A percentile compares a stretch with the other conserved stretches of the same genome.
These are phyloP conservation scores for Populus hybrid DNA, from an alignment of 441 rosid genomes.

Conservation along the genomic window DNA sequence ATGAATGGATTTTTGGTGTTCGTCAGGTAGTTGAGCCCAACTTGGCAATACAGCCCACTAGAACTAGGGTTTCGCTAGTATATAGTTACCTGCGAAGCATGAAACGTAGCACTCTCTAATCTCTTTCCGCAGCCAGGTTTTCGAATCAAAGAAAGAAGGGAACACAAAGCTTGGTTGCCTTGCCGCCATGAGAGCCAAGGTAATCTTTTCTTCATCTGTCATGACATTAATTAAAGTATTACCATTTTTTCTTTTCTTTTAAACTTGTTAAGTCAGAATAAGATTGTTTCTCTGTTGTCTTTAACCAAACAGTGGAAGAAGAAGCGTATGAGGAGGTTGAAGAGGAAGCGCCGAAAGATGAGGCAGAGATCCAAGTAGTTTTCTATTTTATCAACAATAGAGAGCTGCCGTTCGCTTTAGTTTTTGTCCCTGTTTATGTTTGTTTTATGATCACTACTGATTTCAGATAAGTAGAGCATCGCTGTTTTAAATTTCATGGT, in stretches of 20 bases:
- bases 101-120: fast-evolving
- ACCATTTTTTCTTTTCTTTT: neutral
- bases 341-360: constrained; percentile 86
- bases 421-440: constrained; percentile 6
- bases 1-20: neutral
- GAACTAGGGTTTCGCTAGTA: constrained; percentile 31
- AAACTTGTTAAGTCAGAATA: neutral
- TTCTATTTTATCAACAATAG: neutral
- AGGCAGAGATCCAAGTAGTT: constrained; percentile 69
- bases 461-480: constrained; percentile 1
- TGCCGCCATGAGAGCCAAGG: constrained; percentile 73
- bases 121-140: constrained; percentile 12
- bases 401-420: neutral
- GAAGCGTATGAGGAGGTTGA: constrained; percentile 78
- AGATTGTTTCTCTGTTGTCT: neutral
- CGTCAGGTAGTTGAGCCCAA: neutral
- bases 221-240: no score
- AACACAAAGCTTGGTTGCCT: neutral
- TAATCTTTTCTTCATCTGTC: neutral
- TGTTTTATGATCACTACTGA: constrained; percentile 6
- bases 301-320: constrained; percentile 54
- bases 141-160: neutral
- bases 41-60: neutral
- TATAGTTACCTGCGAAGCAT: constrained; percentile 11
- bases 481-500: neutral